These are phyloP conservation scores for Phytopythium helicoides DNA, from an alignment of 352 stramenopile species.

Conservation along the genomic window DNA sequence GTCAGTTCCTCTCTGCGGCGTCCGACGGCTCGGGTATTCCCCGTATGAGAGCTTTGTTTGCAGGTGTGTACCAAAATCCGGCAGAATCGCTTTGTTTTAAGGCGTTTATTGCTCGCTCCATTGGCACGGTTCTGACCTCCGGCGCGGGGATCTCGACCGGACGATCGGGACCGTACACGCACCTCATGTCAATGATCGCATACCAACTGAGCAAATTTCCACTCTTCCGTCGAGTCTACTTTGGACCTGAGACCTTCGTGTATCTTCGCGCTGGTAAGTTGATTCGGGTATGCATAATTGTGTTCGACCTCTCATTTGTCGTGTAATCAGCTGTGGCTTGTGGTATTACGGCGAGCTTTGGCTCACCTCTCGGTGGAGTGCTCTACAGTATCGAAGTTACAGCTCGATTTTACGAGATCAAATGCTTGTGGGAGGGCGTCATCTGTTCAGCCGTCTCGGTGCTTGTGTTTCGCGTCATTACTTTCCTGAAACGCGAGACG, in stretches of 20 bases:
- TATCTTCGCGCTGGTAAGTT: conserved; percentile 60
- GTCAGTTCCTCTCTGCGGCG: conserved; percentile 53
- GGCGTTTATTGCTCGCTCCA: conserved; percentile 65
- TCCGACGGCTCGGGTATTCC: conserved; percentile 80
- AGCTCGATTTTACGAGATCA: conserved; percentile 84
- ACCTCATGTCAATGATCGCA: conserved; percentile 75
- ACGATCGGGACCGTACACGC: conserved; percentile 65
- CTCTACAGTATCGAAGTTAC: conserved; percentile 87
- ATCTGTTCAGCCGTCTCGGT: conserved; percentile 81
- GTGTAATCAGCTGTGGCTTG: conserved; percentile 49
- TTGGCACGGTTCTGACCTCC: conserved; percentile 63
- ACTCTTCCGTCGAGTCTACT: conserved; percentile 68
- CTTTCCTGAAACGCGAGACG: conserved; percentile 64
- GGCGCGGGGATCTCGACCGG: conserved; percentile 68
- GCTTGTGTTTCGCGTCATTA: conserved; percentile 75
- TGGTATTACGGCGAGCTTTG: conserved; percentile 80
- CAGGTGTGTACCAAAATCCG: conserved; percentile 73
- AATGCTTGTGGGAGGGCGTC: conserved; percentile 79
- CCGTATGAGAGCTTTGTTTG: conserved; percentile 69
- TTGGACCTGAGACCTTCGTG: conserved; percentile 66
- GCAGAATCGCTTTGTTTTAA: conserved; percentile 55
- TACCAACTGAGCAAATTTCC: conserved; percentile 61
- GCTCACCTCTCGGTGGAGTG: conserved; percentile 70
- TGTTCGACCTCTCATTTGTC: too few species aligned
- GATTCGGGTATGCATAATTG: background rate